Base-by-base conservation (phyloP, 768 basidiomycete species). In the Lactarius evosmus region DNA sequence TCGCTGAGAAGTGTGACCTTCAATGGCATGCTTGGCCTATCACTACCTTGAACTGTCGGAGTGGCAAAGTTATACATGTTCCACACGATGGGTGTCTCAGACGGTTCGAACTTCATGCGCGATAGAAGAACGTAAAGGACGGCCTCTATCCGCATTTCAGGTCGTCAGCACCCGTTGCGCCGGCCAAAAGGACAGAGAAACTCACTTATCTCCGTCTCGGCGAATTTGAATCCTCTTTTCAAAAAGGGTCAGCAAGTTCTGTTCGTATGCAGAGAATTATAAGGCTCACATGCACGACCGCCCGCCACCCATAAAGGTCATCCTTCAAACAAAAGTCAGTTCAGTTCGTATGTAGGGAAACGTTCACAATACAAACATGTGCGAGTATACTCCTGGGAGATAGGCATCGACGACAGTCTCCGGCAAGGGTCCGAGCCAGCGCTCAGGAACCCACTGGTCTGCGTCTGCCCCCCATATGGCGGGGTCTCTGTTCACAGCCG, bases 241-340 rank as follows among this genome's bases (percentile, higher is more conserved):
- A 33, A 55, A 22, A 25, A 25, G 17, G 3, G 22, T 52, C n/a
- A 56, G 36, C 34, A 6, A 19, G 33, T 2, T 46, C n/a, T 12
- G 25, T 5, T 2, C 8, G 40, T 6, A 4, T 5, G 62, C 16
- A 9, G 52, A 51, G 0, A 5, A 33, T 4, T 22, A 25, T 62
- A 30, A 30, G 44, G 66, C 72, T 38, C 58, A 74, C 73, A 73
- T 74, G 69, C 74, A 74, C 8, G 71, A 69, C 14, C 74, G 56
- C 22, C 69, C 69, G 1, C 74, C 74, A 2, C 72, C 72, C 56
- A 72, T 69, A 58, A 73, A 73, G 1, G 74, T 72, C 74, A 74
- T 73, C 61, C 74, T 74, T 63, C 16, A 16, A 16, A 25, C 2
- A n/a, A 49, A 8, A 4, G 12, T 54, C 29, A 60, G 32, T 29